phyloP scores from a whole-genome alignment of 2,329 filamentous ascomycete species.

The Trichoderma arundinaceum region DNA sequence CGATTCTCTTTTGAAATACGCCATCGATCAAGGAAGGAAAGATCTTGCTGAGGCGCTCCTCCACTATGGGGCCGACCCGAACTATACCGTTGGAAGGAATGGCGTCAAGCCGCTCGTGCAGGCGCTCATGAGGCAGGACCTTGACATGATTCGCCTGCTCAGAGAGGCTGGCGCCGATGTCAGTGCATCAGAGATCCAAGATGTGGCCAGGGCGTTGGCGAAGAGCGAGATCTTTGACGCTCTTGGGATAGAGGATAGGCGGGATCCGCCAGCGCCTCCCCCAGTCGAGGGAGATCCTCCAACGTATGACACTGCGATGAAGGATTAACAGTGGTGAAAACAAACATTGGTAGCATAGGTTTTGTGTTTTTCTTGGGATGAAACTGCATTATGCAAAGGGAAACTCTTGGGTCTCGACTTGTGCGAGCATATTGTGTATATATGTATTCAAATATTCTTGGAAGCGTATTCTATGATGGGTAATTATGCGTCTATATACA shows the following conservation, averaged over 20 bases:
- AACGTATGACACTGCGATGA: not conserved
- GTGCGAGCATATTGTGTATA: not conserved
- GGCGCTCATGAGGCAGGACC: slow-evolving; percentile 40
- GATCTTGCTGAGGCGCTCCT: slow-evolving; percentile 41
- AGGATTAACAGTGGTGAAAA: not conserved
- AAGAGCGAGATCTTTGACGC: slow-evolving; percentile 39
- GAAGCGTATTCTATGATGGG: slow-evolving; percentile 8
- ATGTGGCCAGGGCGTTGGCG: slow-evolving; percentile 38
- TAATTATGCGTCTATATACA: slow-evolving; percentile 26
- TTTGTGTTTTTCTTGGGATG: not conserved
- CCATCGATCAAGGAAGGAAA: slow-evolving; percentile 37
- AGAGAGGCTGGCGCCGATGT: slow-evolving; percentile 40
- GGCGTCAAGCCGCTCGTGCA: slow-evolving; percentile 44
- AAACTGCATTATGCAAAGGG: not conserved
- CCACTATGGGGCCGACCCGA: slow-evolving; percentile 43
- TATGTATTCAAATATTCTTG: not conserved
- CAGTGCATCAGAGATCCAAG: slow-evolving; percentile 35
- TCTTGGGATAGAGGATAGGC: slow-evolving; percentile 34
- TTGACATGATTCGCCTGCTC: slow-evolving; percentile 41
- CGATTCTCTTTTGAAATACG: slow-evolving; percentile 43
- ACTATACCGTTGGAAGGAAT: slow-evolving; percentile 40
- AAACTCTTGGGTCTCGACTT: not conserved
- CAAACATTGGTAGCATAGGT: not conserved
- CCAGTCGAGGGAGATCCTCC: slow-evolving; percentile 2
- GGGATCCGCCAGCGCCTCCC: not conserved